Percentiles rank a stretch among this genome's conserved stretches.
Conservation (phyloP, 805 yeast genomes). For the Ascoidea rubescens region DNA sequence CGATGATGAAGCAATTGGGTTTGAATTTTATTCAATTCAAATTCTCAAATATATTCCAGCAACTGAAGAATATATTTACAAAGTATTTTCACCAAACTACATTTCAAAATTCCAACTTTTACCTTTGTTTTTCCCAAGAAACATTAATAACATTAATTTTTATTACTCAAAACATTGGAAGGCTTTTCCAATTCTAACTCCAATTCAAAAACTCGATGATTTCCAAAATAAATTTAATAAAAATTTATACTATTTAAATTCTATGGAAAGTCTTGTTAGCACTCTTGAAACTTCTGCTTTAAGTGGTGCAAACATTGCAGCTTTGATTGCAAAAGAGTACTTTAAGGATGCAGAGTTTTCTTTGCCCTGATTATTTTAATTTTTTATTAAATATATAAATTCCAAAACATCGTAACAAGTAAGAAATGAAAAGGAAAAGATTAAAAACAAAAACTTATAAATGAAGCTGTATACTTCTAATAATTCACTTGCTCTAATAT, state of each 20-base stretch:
- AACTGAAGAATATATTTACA: constrained; percentile 23
- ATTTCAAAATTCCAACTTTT: constrained; percentile 11
- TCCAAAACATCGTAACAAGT: too few relatives aligned
- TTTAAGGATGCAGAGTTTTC: background rate
- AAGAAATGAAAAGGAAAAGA: too few relatives aligned
- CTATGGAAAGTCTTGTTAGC: constrained; percentile 31
- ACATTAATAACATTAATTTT: constrained; percentile 13
- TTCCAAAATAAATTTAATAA: constrained; percentile 16
- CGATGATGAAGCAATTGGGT: constrained; percentile 6
- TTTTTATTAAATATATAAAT: too few relatives aligned
- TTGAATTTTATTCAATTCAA: constrained; percentile 22
- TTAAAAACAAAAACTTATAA: too few relatives aligned
- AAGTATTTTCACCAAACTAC: constrained; percentile 22
- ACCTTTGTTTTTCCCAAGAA: constrained; percentile 14
- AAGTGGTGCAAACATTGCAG: constrained; percentile 36
- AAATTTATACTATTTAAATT: constrained; percentile 28
- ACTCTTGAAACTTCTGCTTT: constrained; percentile 39
- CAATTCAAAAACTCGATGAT: constrained; percentile 16
- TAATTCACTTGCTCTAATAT: too few relatives aligned
- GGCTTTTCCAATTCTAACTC: constrained; percentile 27
- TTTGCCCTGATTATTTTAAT: too few relatives aligned
- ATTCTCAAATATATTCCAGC: constrained; percentile 16
- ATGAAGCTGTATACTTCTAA: too few relatives aligned
- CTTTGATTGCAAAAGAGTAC: constrained; percentile 18
- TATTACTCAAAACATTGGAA: constrained; percentile 25